Evolutionary conservation across 129 eudicot genomes (phyloP).

Genomic region (Pseudognaphalium luteoalbum): DNA sequence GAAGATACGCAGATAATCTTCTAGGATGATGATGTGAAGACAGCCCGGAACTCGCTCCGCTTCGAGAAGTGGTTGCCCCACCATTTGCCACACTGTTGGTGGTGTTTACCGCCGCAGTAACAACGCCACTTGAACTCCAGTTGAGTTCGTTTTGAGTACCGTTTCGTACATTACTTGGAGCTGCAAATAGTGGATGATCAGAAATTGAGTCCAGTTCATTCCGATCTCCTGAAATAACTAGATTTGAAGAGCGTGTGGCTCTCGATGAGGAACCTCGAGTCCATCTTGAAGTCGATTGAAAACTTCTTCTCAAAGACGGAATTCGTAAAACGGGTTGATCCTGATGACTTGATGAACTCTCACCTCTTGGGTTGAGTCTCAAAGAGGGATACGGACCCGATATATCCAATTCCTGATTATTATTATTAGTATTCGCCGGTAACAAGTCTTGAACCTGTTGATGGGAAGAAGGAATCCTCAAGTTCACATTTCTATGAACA

Average conservation of each 20-base stretch:
- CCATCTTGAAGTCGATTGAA: conserved; percentile 56
- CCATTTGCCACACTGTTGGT: conserved; percentile 29
- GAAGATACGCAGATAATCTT: conserved; percentile 66
- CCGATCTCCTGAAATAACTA: conserved; percentile 37
- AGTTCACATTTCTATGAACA: conserved; percentile 50
- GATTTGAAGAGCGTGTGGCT: conserved; percentile 44
- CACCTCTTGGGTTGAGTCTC: conserved; percentile 33
- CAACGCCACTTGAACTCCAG: conserved; percentile 44
- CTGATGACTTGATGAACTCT: conserved; percentile 31
- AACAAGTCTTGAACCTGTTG: conserved; percentile 42
- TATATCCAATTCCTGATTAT: conserved; percentile 31
- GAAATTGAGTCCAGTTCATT: conserved; percentile 43
- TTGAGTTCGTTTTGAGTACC: conserved; percentile 41
- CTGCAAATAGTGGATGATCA: conserved; percentile 62
- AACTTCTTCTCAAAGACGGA: conserved; percentile 45
- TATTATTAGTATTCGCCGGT: conserved; percentile 27
- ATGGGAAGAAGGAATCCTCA: conserved; percentile 48
- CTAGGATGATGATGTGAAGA: conserved; percentile 52
- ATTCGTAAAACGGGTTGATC: conserved; percentile 38
- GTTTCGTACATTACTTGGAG: conserved; percentile 39
- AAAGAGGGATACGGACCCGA: conserved; percentile 38
- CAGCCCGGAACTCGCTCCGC: conserved; percentile 43
- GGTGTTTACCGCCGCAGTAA: conserved; percentile 19
- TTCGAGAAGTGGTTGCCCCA: conserved; percentile 43
- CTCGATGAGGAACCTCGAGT: conserved; percentile 46